These are phyloP conservation scores for Lentinula detonsa DNA, from an alignment of 768 basidiomycete species.

Conservation along the genomic window DNA sequence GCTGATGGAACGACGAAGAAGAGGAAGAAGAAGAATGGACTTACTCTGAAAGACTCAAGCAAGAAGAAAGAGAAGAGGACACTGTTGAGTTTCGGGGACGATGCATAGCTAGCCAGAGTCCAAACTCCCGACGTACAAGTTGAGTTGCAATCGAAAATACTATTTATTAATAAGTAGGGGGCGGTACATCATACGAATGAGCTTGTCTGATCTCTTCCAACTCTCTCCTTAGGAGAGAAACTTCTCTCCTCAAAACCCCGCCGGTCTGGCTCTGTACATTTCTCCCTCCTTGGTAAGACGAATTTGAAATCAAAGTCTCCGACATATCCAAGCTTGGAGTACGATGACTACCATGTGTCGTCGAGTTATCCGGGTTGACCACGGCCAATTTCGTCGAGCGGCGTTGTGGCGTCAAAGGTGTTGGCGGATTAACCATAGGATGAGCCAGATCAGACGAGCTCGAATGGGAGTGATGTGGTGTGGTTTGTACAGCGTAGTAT, in stretches of 20 bases:
- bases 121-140: neutral
- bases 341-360: neutral
- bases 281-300: neutral
- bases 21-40: neutral
- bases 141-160: neutral
- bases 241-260: neutral
- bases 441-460: neutral
- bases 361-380: neutral
- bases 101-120: neutral
- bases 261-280: neutral
- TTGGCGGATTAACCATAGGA: neutral
- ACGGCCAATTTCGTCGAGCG: neutral
- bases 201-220: neutral
- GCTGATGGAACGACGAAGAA: neutral
- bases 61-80: conserved; percentile 4
- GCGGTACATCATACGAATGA: neutral
- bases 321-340: neutral
- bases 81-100: conserved; percentile 5
- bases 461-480: neutral
- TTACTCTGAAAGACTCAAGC: neutral
- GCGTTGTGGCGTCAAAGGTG: neutral
- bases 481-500: neutral
- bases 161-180: neutral
- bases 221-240: neutral
- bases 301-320: neutral